Percentiles rank a stretch among this genome's conserved stretches.
phyloP scores from a whole-genome alignment of 73 alveolate species.

The Symbiodinium natans region DNA sequence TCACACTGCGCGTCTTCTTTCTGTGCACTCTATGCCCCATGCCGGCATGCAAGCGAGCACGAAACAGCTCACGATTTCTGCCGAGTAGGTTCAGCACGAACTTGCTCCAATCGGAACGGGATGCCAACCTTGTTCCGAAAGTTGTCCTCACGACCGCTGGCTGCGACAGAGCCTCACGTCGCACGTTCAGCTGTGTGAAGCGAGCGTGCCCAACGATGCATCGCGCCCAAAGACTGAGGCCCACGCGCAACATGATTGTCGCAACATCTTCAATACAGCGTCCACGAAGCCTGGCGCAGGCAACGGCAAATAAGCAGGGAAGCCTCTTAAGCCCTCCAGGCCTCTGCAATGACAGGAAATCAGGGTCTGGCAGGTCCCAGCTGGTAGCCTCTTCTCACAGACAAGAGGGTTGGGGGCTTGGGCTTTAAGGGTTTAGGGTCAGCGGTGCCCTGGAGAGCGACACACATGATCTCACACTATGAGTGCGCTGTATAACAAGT shows the following conservation, averaged over 20 bases:
- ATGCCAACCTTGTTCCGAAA: slow-evolving; percentile 61
- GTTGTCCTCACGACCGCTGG: not conserved
- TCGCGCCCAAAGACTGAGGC: not conserved
- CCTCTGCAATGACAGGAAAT: slow-evolving; percentile 53
- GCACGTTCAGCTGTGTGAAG: too few species aligned
- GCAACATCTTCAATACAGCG: slow-evolving; percentile 88
- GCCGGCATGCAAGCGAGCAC: too few species aligned
- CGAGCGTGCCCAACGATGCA: not conserved
- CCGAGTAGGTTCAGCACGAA: slow-evolving; percentile 1
- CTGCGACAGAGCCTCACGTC: not conserved
- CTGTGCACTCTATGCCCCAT: too few species aligned
- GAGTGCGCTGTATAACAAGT: too few species aligned
- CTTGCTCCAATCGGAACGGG: slow-evolving; percentile 61
- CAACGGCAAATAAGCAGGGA: too few species aligned
- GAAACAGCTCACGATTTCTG: too few species aligned
- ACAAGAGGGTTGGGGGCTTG: too few species aligned
- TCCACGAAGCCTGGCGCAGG: slow-evolving; percentile 48
- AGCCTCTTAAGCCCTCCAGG: too few species aligned
- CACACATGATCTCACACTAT: too few species aligned
- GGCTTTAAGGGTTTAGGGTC: too few species aligned
- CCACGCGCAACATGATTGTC: slow-evolving; percentile 57
- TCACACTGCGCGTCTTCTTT: not conserved
- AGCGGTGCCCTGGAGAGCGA: not conserved
- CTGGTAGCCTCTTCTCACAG: too few species aligned
- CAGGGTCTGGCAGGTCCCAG: slow-evolving; percentile 77